These are phyloP conservation scores for Myochromella boudieri DNA, from an alignment of 768 basidiomycete species.

Conservation along the genomic window DNA sequence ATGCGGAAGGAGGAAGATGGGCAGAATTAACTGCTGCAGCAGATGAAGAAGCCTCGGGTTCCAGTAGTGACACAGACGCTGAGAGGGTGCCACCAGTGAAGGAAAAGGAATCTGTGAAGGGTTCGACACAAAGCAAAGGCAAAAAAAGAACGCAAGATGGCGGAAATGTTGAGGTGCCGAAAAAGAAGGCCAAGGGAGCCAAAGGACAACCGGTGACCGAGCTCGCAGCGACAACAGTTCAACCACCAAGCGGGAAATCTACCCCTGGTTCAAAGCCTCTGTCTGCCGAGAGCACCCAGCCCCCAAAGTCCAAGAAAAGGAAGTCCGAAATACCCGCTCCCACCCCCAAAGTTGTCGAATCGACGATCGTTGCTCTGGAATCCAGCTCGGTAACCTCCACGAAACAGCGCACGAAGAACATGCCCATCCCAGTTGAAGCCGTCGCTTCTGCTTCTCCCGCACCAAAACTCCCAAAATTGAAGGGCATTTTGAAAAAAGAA, in stretches of 20 bases:
- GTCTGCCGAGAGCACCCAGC: constrained; percentile 11
- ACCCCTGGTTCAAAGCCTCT: too few species aligned
- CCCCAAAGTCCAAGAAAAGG: constrained; percentile 16
- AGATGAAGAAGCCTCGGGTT: constrained; percentile 22
- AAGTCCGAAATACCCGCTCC: constrained; percentile 8
- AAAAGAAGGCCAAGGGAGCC: constrained; percentile 43
- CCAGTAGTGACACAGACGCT: constrained; percentile 33
- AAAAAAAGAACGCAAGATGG: constrained; percentile 23
- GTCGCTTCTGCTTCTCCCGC: too few species aligned
- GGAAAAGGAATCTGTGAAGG: constrained; percentile 1
- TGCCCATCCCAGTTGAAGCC: too few species aligned
- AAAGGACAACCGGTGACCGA: constrained; percentile 16
- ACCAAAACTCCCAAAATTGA: too few species aligned
- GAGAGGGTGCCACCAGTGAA: constrained; percentile 12
- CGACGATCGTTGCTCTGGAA: not conserved
- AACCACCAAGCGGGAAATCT: constrained; percentile 21
- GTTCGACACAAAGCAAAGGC: constrained; percentile 9
- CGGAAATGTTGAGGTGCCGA: constrained; percentile 37
- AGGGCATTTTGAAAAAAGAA: too few species aligned
- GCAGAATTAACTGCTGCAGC: constrained; percentile 39
- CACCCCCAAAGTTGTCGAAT: constrained; percentile 9
- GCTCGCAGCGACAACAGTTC: constrained; percentile 5
- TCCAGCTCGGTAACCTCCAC: constrained; percentile 4
- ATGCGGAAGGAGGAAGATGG: constrained; percentile 61
- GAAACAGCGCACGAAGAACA: constrained; percentile 9